Percentiles rank a stretch among this genome's conserved stretches.
Evolutionary conservation across 345 rosid genomes (phyloP).

Genomic region (Aegle marmelos): DNA sequence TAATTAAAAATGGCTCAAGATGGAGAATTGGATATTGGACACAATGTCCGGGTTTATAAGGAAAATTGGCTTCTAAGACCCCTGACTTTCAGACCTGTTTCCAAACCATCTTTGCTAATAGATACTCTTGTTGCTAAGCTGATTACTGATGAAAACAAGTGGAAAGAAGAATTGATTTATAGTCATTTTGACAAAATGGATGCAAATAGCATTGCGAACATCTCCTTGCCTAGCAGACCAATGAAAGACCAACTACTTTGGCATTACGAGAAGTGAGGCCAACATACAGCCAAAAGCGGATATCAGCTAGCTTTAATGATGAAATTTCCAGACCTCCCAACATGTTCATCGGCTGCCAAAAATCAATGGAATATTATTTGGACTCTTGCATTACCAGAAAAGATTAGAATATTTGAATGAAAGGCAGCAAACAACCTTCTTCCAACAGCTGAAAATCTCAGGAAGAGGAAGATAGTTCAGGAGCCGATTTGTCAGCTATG

Average conservation of each 20-base stretch:
- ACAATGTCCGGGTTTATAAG: rapidly evolving
- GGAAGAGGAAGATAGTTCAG: too few relatives aligned
- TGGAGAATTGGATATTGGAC: background rate
- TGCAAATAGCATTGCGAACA: rapidly evolving
- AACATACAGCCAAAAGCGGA: too few relatives aligned
- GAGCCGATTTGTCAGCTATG: background rate
- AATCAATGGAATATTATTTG: background rate
- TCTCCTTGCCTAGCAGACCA: background rate
- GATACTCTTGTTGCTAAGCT: too few relatives aligned
- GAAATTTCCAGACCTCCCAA: background rate
- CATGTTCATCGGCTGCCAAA: rapidly evolving
- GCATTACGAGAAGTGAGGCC: background rate
- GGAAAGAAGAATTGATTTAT: background rate
- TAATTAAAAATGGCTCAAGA: background rate
- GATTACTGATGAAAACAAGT: too few relatives aligned
- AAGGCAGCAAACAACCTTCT: background rate
- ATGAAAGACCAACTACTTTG: too few relatives aligned
- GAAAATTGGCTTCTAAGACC: background rate
- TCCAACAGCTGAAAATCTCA: background rate
- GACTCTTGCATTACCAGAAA: background rate
- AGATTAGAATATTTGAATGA: too few relatives aligned
- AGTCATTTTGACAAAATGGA: too few relatives aligned
- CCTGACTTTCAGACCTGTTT: background rate
- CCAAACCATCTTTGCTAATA: background rate
- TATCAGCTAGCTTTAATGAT: background rate